Percentiles rank a stretch among this genome's conserved stretches.
Evolutionary conservation across 1,284 basidiomycete genomes (phyloP).

Genomic region (Papiliotrema terrestris): DNA sequence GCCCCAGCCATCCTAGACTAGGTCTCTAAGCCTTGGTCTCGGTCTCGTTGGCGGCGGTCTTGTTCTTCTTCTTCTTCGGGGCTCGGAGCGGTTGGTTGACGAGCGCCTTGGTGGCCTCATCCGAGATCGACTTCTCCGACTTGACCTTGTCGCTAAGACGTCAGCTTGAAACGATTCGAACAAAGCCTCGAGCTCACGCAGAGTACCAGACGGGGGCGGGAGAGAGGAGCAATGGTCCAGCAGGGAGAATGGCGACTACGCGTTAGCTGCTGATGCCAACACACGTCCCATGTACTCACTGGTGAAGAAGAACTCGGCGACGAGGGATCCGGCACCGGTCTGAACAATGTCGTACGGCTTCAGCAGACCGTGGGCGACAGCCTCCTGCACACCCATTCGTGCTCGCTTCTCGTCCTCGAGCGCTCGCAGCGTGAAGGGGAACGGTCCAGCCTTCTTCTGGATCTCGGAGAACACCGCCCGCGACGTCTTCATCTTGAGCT

Average conservation of each 20-base stretch:
- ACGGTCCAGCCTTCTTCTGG: conserved; percentile 93
- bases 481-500: conserved; percentile 96
- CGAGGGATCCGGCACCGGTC: conserved; percentile 72
- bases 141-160: conserved; percentile 63
- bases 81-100: conserved; percentile 77
- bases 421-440: conserved; percentile 93
- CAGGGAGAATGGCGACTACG: conserved; percentile 79
- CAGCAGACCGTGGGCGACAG: conserved; percentile 72
- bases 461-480: conserved; percentile 93
- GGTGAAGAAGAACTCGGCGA: conserved; percentile 94
- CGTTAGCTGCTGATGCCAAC: conserved; percentile 4
- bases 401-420: conserved; percentile 95
- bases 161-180: background rate
- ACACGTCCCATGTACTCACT: conserved; percentile 22
- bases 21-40: conserved; percentile 14
- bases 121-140: conserved; percentile 82
- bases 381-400: conserved; percentile 92
- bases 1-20: background rate
- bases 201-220: conserved; percentile 90
- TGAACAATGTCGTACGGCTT: conserved; percentile 54
- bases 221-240: conserved; percentile 78
- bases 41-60: conserved; percentile 56
- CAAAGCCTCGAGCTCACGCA: conserved; percentile 51
- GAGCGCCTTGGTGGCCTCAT: conserved; percentile 75
- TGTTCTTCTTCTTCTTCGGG: conserved; percentile 88